These are phyloP conservation scores for Haplosporangium sp. DNA, from an alignment of 371 early-diverging fungal genomes.

Conservation along the genomic window DNA sequence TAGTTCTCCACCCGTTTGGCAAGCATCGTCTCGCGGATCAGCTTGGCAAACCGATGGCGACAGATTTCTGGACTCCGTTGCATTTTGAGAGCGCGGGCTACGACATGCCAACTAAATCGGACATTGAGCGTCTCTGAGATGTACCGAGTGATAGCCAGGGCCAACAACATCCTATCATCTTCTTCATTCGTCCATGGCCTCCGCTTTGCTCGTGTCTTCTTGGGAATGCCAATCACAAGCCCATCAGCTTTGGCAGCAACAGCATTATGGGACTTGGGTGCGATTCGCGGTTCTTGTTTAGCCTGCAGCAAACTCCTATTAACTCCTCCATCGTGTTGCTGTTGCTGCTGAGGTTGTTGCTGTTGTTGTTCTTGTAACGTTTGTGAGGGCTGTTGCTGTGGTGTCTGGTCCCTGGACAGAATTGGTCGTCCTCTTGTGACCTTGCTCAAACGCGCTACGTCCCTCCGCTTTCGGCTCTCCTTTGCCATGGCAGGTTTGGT, in stretches of 20 bases:
- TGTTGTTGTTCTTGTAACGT: too few relatives aligned
- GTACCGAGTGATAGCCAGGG: slow-evolving; percentile 19
- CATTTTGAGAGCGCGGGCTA: slow-evolving; percentile 12
- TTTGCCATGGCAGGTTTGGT: slow-evolving; percentile 2
- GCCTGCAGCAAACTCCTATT: too few relatives aligned
- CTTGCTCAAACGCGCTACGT: slow-evolving; percentile 16
- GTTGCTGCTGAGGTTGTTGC: too few relatives aligned
- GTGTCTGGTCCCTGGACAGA: neutral
- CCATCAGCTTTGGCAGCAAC: neutral
- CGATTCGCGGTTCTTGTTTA: too few relatives aligned
- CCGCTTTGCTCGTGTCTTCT: slow-evolving; percentile 17
- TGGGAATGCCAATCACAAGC: slow-evolving; percentile 11
- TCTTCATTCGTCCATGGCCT: slow-evolving; percentile 23
- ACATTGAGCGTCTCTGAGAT: slow-evolving; percentile 20
- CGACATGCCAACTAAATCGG: slow-evolving; percentile 38
- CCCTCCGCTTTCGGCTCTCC: neutral
- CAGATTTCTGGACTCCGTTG: slow-evolving; percentile 21
- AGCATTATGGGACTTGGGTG: neutral
- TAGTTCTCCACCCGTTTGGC: slow-evolving; percentile 28
- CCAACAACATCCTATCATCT: slow-evolving; percentile 28
- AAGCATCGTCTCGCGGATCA: slow-evolving; percentile 15
- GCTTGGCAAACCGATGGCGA: slow-evolving; percentile 37
- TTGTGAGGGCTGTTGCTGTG: too few relatives aligned
- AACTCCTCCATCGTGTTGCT: too few relatives aligned
- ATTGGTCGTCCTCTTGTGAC: slow-evolving; percentile 1